Base-by-base conservation (phyloP, 2,329 filamentous ascomycete species). In the Talaromyces sp. region DNA sequence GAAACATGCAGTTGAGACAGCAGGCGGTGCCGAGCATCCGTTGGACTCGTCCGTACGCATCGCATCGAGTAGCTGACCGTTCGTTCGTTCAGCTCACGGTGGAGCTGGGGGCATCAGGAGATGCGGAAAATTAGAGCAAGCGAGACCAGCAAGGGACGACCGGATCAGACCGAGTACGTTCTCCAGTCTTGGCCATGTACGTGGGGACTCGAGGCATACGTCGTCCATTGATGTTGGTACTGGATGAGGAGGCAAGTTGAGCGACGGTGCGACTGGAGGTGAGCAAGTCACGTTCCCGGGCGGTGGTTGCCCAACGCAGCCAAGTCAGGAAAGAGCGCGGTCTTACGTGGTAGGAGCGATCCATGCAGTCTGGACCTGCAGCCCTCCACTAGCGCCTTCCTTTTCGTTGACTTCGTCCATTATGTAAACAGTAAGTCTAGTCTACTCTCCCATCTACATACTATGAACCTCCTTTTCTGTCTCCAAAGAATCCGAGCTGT, bases 281-380 rank as follows among this genome's bases (percentile, higher is more conserved):
- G 17, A 25, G 15, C 7, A 53, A 22, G 53, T 56, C 53, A 56
- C 53, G 31, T 17, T 56, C 38, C 38, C 38, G 7, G n/a, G 8
- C 17, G 31, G 53, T 38, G 31, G 10, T 56, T 56, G 53, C 53
- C 53, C 53, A 36, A 56, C 25, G n/a, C 53, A 19, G 29, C 11
- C 49, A 34, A 7, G 6, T 54, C 34, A 54, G 27, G 49, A 56
- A 56, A 25, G 53, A 56, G 29, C 51, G 25, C 3, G 5, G 17
- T 54, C 29, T 54, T 54, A 36, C 51, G 51, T 22, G 51, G 51
- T 22, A 54, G 51, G 51, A 54, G 29, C 53, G 31, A 56, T 22
- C n/a, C n/a, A 36, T 56, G 31, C 19, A 36, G 31, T 56, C 53
- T 56, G 53, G 53, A 56, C 53, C 53, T 56, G 53, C 53, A 56